These are phyloP conservation scores for Physaria fendleri DNA, from an alignment of 345 rosid genomes.

Conservation along the genomic window DNA sequence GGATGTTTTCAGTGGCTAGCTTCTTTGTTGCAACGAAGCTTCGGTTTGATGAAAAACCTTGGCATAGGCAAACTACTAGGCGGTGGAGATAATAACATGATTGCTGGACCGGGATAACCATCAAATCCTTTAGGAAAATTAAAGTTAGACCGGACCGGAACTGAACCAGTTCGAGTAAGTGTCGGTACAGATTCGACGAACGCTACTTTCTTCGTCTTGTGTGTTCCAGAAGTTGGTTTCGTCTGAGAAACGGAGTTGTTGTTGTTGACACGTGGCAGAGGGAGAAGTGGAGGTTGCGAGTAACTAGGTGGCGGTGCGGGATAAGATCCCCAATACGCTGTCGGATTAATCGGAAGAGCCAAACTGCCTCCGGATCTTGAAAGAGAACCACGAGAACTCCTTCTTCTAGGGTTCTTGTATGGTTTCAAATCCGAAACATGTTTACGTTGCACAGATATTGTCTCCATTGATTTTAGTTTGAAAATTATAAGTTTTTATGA, in stretches of 20 bases:
- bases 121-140: constrained; percentile 41
- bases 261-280: constrained; percentile 44
- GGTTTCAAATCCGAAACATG: constrained; percentile 37
- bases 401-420: constrained; percentile 36
- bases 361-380: constrained; percentile 38
- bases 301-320: too few species aligned
- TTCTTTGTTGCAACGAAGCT: constrained; percentile 51
- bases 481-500: neutral
- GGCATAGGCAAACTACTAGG: constrained; percentile 82
- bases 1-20: constrained; percentile 60
- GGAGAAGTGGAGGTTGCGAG: constrained; percentile 65
- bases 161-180: constrained; percentile 27
- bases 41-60: constrained; percentile 47
- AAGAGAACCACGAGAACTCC: constrained; percentile 29
- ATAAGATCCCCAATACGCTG: too few species aligned
- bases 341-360: too few species aligned
- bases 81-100: constrained; percentile 46
- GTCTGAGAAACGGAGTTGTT: too few species aligned
- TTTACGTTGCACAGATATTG: constrained; percentile 35
- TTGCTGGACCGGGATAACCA: constrained; percentile 36
- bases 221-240: neutral
- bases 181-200: constrained; percentile 1
- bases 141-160: constrained; percentile 20
- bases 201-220: constrained; percentile 1
- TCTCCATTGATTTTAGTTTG: constrained; percentile 31